A percentile compares a stretch with the other conserved stretches of the same genome.
phyloP scores from a whole-genome alignment of 768 basidiomycete genomes.

The Cubamyces sp. region DNA sequence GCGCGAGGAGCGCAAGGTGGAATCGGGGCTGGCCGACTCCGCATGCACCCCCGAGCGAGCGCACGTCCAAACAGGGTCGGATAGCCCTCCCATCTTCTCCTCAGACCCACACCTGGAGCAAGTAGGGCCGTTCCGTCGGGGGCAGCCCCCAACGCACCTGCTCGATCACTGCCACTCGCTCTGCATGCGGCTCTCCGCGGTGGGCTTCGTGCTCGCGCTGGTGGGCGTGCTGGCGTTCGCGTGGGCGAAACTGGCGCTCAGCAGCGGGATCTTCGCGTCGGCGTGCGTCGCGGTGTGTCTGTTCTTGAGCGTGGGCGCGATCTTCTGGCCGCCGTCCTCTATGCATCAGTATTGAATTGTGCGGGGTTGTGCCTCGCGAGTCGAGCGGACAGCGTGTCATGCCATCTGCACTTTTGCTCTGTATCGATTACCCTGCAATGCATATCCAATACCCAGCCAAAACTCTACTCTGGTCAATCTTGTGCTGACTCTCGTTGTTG shows the following conservation, averaged over 20 bases:
- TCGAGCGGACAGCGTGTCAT: not conserved
- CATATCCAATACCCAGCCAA: not conserved
- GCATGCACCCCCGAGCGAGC: not conserved
- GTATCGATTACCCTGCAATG: too few relatives aligned
- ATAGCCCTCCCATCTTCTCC: conserved; percentile 35
- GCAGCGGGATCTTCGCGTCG: conserved; percentile 50
- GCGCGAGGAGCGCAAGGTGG: conserved; percentile 47
- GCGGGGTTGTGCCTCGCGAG: not conserved
- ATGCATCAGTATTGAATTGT: not conserved
- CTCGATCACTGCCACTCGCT: conserved; percentile 53
- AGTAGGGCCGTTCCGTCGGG: conserved; percentile 48
- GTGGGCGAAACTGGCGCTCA: conserved; percentile 51
- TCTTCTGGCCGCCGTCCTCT: conserved; percentile 23
- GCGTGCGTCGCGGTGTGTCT: conserved; percentile 43
- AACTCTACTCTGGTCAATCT: conserved; percentile 30
- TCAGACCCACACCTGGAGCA: conserved; percentile 55
- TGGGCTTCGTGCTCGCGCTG: conserved; percentile 56
- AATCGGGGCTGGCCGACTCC: conserved; percentile 29
- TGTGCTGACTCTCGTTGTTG: conserved; percentile 3
- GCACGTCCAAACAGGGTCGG: not conserved
- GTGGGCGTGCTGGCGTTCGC: conserved; percentile 54
- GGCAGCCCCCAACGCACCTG: conserved; percentile 47
- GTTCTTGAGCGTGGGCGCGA: conserved; percentile 24
- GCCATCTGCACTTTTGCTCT: not conserved
- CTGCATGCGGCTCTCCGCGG: conserved; percentile 49